A percentile compares a stretch with the other conserved stretches of the same genome.
Evolutionary conservation across 768 basidiomycete genomes (phyloP).

Genomic region (Boletus edulis): DNA sequence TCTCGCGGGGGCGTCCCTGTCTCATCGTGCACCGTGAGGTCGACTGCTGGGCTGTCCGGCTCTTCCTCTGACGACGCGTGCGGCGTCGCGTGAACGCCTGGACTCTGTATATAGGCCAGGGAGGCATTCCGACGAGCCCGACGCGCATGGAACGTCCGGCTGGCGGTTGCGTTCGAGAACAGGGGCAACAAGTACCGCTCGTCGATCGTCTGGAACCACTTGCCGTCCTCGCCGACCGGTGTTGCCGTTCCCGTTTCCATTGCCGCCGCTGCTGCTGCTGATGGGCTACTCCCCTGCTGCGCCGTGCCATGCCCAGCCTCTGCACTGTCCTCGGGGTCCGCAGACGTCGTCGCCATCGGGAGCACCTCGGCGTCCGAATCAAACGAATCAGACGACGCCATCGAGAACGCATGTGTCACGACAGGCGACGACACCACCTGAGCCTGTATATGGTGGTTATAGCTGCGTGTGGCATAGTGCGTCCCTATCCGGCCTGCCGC

Average conservation of each 20-base stretch:
- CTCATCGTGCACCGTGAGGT: slow-evolving; percentile 33
- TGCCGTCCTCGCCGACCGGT: slow-evolving; percentile 61
- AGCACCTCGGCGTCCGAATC: slow-evolving; percentile 80
- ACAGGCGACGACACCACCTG: slow-evolving; percentile 13
- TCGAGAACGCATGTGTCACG: slow-evolving; percentile 50
- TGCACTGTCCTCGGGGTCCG: slow-evolving; percentile 18
- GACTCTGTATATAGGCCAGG: slow-evolving; percentile 15
- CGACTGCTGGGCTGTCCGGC: slow-evolving; percentile 42
- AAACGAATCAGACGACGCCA: slow-evolving; percentile 71
- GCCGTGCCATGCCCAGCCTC: neutral
- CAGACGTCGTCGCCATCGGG: slow-evolving; percentile 62
- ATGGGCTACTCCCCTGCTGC: neutral
- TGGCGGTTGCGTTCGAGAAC: slow-evolving; percentile 90
- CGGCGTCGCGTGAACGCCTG: slow-evolving; percentile 31
- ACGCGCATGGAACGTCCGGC: slow-evolving; percentile 81
- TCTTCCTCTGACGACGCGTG: slow-evolving; percentile 38
- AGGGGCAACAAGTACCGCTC: slow-evolving; percentile 91
- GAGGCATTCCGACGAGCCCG: slow-evolving; percentile 52
- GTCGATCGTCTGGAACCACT: slow-evolving; percentile 96
- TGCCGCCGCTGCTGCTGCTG: too few species aligned
- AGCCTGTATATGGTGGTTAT: slow-evolving; percentile 58
- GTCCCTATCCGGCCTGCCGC: slow-evolving; percentile 48
- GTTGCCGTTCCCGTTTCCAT: too few species aligned
- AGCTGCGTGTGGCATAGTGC: slow-evolving; percentile 53
- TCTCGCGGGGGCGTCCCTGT: slow-evolving; percentile 9